A percentile compares a stretch with the other conserved stretches of the same genome.
phyloP scores from a whole-genome alignment of 2,329 filamentous ascomycete species.

The Fonsecaea pedrosoi region DNA sequence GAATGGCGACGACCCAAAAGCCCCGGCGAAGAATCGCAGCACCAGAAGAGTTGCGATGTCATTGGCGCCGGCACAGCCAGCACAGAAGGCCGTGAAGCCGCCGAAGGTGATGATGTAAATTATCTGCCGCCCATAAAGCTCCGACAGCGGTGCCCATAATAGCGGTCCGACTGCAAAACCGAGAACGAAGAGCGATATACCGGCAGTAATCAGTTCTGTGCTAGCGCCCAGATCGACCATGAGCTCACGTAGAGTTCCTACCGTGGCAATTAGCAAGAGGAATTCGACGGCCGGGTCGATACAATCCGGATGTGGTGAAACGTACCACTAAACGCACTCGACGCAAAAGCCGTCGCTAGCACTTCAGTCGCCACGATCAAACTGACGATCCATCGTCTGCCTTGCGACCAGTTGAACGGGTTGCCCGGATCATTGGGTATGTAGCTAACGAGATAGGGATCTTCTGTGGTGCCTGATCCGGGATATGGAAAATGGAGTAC shows the following conservation, averaged over 20 bases:
- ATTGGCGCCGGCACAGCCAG: constrained; percentile 62
- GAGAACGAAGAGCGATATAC: constrained; percentile 69
- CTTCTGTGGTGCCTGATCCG: constrained; percentile 68
- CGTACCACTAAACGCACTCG: constrained; percentile 64
- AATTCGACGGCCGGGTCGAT: not conserved
- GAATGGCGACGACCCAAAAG: constrained; percentile 67
- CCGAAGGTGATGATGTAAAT: constrained; percentile 67
- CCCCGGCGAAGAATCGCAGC: constrained; percentile 70
- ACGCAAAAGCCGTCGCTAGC: constrained; percentile 72
- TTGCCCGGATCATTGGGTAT: constrained; percentile 71
- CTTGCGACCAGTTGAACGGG: constrained; percentile 64
- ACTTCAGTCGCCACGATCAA: constrained; percentile 69
- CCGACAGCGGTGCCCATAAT: constrained; percentile 70
- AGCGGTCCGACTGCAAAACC: constrained; percentile 67
- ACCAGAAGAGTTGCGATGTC: constrained; percentile 67
- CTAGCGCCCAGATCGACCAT: constrained; percentile 59
- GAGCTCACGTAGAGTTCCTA: constrained; percentile 49
- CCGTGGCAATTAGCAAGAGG: not conserved
- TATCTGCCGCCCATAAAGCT: constrained; percentile 67
- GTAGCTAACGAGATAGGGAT: constrained; percentile 73
- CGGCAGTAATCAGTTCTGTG: constrained; percentile 60
- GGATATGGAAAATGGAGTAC: constrained; percentile 63
- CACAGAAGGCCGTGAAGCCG: constrained; percentile 67
- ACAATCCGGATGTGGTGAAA: not conserved
- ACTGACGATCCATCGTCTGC: constrained; percentile 71